Base-by-base conservation (phyloP, 768 basidiomycete genomes). In the Rhodosporidiobolus odoratus region DNA sequence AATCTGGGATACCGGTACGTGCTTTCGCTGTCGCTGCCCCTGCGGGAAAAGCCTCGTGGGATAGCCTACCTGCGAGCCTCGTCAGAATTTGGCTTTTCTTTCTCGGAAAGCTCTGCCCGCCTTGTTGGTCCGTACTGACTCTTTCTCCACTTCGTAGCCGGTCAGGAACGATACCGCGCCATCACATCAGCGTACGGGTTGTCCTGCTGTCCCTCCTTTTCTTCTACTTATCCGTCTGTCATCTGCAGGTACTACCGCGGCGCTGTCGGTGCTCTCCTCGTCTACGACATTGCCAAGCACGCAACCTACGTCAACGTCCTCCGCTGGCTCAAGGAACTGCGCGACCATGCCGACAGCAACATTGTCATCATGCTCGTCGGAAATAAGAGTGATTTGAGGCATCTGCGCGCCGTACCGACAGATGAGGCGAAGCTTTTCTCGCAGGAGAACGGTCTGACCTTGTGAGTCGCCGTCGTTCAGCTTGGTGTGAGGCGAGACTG, bases 321-420 rank as follows among this genome's bases (percentile, higher is more conserved):
- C 61, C 86, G 94, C 81, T 97, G 94, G 94, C 83, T 97, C 81
- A 96, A 97, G 84, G 94, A 97, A 80, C 84, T 97, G 59, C 87
- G 93, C 71, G 93, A 97, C 80, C 93, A 97, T 78, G 93, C 94
- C 64, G 82, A 83, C 69, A 68, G 76, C 57, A 78, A 77, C 68
- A 78, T 78, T 45, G 73, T 75, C 65, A 86, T 86, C 2, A 90
- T 94, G 48, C 82, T 95, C 23, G 92, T 99, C 27, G 96, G 96
- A 57, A 97, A 97, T 84, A 97, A 99, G 88, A 93, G 91, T 79
- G 96, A 99, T 85, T 87, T 99, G 84, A 93, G 96, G 82, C 96
- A 98, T 79, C 81, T 97, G 77, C 83, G 96, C 74, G 95, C 94
- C 52, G 94, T 98, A 47, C 89, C 95, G 40, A 98, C 94, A 38